phyloP scores from a whole-genome alignment of 1,139 yeast genomes.

The Candida albicans region DNA sequence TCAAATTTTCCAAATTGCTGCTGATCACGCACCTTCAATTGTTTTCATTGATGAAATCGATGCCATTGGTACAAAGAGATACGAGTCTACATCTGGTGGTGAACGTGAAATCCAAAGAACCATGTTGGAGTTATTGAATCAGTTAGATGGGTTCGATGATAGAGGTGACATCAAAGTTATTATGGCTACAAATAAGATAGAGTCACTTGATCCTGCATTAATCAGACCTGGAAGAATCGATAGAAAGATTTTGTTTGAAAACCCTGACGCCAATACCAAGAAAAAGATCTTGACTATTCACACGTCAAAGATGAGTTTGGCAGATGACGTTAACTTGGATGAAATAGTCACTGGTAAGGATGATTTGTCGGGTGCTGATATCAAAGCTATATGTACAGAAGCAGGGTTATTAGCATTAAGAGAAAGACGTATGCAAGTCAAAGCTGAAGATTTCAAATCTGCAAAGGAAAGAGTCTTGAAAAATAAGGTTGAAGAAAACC shows the following conservation, averaged over 20 bases:
- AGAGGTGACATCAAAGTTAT: constrained; percentile 98
- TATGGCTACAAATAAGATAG: constrained; percentile 98
- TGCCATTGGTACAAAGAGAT: constrained; percentile 97
- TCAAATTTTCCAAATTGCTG: constrained; percentile 95
- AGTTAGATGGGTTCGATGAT: constrained; percentile 97
- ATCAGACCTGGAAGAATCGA: constrained; percentile 99
- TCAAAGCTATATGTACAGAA: constrained; percentile 97
- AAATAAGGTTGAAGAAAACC: constrained; percentile 95
- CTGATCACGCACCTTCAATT: constrained; percentile 96
- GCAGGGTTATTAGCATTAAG: constrained; percentile 95
- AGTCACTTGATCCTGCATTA: constrained; percentile 93
- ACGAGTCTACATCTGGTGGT: constrained; percentile 95
- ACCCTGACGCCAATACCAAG: constrained; percentile 91
- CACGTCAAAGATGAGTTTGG: constrained; percentile 90
- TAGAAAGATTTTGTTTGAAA: constrained; percentile 93
- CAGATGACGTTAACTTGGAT: constrained; percentile 85
- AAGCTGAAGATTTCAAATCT: constrained; percentile 88
- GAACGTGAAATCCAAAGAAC: constrained; percentile 98
- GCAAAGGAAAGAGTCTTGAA: constrained; percentile 97
- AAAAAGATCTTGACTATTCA: constrained; percentile 92
- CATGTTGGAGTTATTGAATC: constrained; percentile 94
- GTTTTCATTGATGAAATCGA: constrained; percentile 98
- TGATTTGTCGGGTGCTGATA: constrained; percentile 96
- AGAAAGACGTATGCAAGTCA: constrained; percentile 98
- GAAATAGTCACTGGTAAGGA: constrained; percentile 90